Percentiles rank a stretch among this genome's conserved stretches.
Evolutionary conservation across 306 rosid species (phyloP).

Genomic region (Alnus rubra): DNA sequence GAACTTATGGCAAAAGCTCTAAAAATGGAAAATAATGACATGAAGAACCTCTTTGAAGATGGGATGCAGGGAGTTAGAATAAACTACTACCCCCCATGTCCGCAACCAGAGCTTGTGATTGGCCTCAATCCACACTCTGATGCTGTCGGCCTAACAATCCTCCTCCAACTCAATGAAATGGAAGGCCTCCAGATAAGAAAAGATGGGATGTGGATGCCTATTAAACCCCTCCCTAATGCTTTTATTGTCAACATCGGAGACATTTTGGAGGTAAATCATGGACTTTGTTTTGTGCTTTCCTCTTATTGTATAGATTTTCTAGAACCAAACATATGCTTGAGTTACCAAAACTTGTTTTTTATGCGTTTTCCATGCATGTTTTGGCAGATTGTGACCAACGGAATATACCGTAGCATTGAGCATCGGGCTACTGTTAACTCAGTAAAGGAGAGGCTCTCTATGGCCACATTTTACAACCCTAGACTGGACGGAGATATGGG

Average conservation of each 20-base stretch:
- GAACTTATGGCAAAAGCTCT: conserved; percentile 27
- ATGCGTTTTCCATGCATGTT: not conserved
- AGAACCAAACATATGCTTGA: too few relatives aligned
- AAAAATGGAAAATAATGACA: conserved; percentile 23
- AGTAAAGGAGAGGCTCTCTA: conserved; percentile 34
- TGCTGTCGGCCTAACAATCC: conserved; percentile 33
- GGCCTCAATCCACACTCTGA: conserved; percentile 43
- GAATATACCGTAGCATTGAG: conserved; percentile 29
- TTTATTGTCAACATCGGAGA: conserved; percentile 43
- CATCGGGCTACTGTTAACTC: conserved; percentile 34
- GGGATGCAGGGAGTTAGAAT: conserved; percentile 33
- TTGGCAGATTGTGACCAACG: conserved; percentile 35
- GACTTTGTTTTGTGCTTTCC: too few relatives aligned
- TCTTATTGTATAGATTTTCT: too few relatives aligned
- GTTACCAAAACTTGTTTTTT: too few relatives aligned
- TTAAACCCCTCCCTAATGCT: conserved; percentile 31
- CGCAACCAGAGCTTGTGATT: conserved; percentile 36
- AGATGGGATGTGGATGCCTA: conserved; percentile 38
- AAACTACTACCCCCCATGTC: conserved; percentile 50
- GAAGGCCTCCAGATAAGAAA: conserved; percentile 40
- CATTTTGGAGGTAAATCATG: conserved; percentile 33
- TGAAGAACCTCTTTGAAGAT: conserved; percentile 29
- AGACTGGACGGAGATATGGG: conserved; percentile 32
- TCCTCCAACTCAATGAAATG: conserved; percentile 36
- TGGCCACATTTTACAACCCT: conserved; percentile 36